Conservation (phyloP, 164 flowering plant species). For the Dillenia turbinata region DNA sequence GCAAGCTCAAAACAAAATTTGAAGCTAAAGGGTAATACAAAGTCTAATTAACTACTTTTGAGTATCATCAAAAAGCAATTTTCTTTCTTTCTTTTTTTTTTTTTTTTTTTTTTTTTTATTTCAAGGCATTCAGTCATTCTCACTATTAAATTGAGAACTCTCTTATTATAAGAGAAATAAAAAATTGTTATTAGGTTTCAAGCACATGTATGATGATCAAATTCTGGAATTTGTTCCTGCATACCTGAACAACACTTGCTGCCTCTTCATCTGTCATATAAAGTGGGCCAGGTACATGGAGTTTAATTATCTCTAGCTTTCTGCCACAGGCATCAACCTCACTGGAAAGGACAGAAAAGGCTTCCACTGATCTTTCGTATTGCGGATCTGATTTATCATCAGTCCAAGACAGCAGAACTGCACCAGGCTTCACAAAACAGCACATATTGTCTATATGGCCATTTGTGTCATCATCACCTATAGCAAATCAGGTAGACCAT, state of each 20-base stretch:
- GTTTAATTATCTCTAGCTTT: slow-evolving; percentile 66
- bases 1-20: too few relatives aligned
- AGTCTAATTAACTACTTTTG: too few relatives aligned
- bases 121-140: too few relatives aligned
- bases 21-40: too few relatives aligned
- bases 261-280: slow-evolving; percentile 89
- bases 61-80: too few relatives aligned
- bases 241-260: slow-evolving; percentile 59
- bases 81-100: too few relatives aligned
- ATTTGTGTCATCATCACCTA: slow-evolving; percentile 99
- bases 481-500: slow-evolving; percentile 2
- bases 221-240: not conserved
- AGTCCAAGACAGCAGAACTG: slow-evolving; percentile 91
- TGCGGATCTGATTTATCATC: slow-evolving; percentile 85
- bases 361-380: slow-evolving; percentile 69
- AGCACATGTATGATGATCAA: too few relatives aligned
- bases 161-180: not conserved
- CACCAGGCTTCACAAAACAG: slow-evolving; percentile 94
- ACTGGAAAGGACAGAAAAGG: slow-evolving; percentile 61
- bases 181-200: not conserved
- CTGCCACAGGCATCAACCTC: slow-evolving; percentile 81
- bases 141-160: not conserved
- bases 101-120: too few relatives aligned
- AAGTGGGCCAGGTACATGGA: slow-evolving; percentile 87
- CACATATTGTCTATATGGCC: slow-evolving; percentile 98